These are phyloP conservation scores for Penicillium italicum DNA, from an alignment of 2,329 filamentous ascomycete species.

Conservation along the genomic window DNA sequence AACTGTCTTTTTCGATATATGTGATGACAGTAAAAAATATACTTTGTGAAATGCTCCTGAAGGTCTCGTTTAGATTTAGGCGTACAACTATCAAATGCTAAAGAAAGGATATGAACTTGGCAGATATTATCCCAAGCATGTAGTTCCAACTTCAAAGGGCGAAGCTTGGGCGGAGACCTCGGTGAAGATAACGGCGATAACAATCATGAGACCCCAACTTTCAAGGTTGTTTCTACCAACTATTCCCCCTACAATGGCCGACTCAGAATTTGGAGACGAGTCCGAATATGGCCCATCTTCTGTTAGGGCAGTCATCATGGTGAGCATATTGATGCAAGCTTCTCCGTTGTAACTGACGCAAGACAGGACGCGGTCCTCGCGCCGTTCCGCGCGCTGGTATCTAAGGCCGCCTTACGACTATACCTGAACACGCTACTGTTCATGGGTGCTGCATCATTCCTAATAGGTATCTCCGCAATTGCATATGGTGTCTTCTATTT, in stretches of 20 bases:
- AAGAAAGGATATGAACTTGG: background rate
- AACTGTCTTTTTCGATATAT: no score
- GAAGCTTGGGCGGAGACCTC: background rate
- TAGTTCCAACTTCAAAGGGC: background rate
- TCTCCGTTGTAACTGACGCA: slow-evolving; percentile 15
- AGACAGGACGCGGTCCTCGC: slow-evolving; percentile 51
- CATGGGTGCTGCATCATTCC: slow-evolving; percentile 49
- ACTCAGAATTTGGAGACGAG: slow-evolving; percentile 23
- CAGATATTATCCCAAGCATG: background rate
- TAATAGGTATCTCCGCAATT: slow-evolving; percentile 56
- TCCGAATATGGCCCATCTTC: slow-evolving; percentile 19
- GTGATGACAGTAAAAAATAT: no score
- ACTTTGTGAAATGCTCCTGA: no score
- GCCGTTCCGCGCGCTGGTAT: slow-evolving; percentile 55
- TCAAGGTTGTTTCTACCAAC: background rate
- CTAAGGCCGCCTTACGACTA: slow-evolving; percentile 59
- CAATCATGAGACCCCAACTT: background rate
- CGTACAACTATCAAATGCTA: background rate
- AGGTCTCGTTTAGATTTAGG: background rate
- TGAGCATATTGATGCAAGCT: slow-evolving; percentile 4
- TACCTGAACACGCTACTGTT: slow-evolving; percentile 61
- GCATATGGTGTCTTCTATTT: slow-evolving; percentile 67
- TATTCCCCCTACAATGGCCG: slow-evolving; percentile 16
- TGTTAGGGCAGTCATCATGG: slow-evolving; percentile 11
- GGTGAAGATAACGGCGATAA: background rate